Evolutionary conservation across 768 basidiomycete genomes (phyloP), one percentile per base, ranked within the genome.

Genomic region (Dentipellis sp.): DNA sequence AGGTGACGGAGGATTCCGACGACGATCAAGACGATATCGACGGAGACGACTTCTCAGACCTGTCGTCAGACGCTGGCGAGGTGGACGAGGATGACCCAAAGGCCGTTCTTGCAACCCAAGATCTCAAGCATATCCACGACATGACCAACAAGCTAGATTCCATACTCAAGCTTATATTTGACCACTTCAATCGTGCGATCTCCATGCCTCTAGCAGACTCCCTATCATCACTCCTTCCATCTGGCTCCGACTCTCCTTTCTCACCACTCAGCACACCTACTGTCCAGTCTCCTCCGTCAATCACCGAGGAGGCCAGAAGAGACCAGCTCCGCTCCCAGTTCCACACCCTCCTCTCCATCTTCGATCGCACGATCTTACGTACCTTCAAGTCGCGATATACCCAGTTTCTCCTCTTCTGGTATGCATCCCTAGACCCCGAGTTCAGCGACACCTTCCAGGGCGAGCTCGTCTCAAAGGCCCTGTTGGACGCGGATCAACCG

Each of bases 361-460:
- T 99, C 65, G 92, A 97, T 68, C 83, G 91, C 40, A 86, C 86
- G 38, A 93, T 99, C 66, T 80, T 99, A 50, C 88, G 86, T 39
- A 98, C 97, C 2, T 97, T 97, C 75, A 94, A 94, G 65, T 97
- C 94, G 0, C 89, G 94, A 39, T 97, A 98, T 69, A 94, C 93
- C 12, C 97, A 98, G 64, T 99, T 99, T 72, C 80, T 99, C 58
- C 65, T 98, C 48, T 99, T 99, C 75, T 97, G 92, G 84, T 92
- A 86, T 65, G 80, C 94, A 19, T 97, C 95, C 0, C 84, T 95
- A 52, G 86, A 93, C 62, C 75, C 87, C 2, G 84, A 91, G 58
- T 97, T 93, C 63, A 80, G 88, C 47, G 95, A 99, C 68, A 78
- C 92, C 54, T 97, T 99, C 68, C 90, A 91, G 58, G 95, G 95